Evolutionary conservation across 192 early-diverging fungal genomes (phyloP).

Genomic region (Entrophospora sp.): DNA sequence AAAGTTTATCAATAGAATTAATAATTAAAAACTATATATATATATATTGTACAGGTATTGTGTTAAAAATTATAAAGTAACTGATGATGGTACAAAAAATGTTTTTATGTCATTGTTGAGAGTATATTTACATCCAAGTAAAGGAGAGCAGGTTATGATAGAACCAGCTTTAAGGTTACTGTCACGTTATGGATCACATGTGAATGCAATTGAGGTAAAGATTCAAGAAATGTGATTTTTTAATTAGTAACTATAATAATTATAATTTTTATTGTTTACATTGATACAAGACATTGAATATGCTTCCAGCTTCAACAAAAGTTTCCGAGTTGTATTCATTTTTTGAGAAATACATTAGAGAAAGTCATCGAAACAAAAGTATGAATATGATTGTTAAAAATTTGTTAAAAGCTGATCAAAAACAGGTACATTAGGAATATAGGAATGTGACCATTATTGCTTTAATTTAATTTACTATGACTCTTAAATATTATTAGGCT

Average conservation of each 20-base stretch:
- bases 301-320: constrained; percentile 34
- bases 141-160: constrained; percentile 37
- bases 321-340: constrained; percentile 42
- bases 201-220: constrained; percentile 49
- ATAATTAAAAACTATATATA: no score
- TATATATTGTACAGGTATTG: constrained; percentile 65
- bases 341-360: constrained; percentile 54
- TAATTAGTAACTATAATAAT: neutral
- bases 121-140: constrained; percentile 48
- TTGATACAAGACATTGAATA: constrained; percentile 36
- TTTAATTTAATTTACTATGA: constrained; percentile 10
- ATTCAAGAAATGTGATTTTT: neutral
- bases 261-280: neutral
- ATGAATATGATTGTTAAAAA: constrained; percentile 64
- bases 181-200: constrained; percentile 55
- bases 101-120: constrained; percentile 58
- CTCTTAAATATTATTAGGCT: constrained; percentile 29
- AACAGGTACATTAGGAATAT: constrained; percentile 38
- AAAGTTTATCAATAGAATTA: no score
- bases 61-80: constrained; percentile 44
- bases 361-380: constrained; percentile 50
- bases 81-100: constrained; percentile 36
- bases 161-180: constrained; percentile 52
- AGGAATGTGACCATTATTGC: neutral
- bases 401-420: constrained; percentile 55